phyloP scores from a whole-genome alignment of 2,329 filamentous ascomycete genomes.

The Aureobasidium sp. region DNA sequence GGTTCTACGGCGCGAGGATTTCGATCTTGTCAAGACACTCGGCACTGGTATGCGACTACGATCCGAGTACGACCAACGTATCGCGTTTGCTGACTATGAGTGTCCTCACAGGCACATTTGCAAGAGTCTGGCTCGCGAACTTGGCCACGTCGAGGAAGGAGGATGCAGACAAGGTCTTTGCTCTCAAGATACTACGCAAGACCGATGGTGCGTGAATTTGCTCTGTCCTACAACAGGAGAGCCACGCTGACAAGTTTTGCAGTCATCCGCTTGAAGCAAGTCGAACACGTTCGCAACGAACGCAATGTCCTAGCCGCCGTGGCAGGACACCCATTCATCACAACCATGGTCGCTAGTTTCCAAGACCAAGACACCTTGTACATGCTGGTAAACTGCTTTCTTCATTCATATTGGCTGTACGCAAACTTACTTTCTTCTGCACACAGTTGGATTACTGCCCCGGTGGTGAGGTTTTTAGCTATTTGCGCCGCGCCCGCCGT shows the following conservation, averaged over 20 bases:
- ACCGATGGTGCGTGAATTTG: constrained; percentile 34
- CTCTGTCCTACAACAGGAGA: not conserved
- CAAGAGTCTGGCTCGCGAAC: constrained; percentile 69
- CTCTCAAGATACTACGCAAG: constrained; percentile 68
- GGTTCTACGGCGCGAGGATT: constrained; percentile 48
- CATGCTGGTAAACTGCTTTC: constrained; percentile 49
- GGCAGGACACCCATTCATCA: constrained; percentile 76
- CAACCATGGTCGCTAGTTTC: constrained; percentile 68
- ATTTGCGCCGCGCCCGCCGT: constrained; percentile 65
- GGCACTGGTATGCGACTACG: constrained; percentile 53
- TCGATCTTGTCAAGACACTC: constrained; percentile 64
- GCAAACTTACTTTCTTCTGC: not conserved
- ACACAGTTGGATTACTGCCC: constrained; percentile 65
- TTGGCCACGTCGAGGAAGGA: constrained; percentile 44
- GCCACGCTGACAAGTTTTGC: constrained; percentile 10
- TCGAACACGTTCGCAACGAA: constrained; percentile 80
- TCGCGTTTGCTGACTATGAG: not conserved
- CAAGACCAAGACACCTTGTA: constrained; percentile 71
- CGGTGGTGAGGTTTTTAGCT: constrained; percentile 77
- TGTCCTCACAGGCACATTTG: constrained; percentile 59
- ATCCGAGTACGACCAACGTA: not conserved
- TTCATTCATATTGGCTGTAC: not conserved
- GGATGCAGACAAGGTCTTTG: constrained; percentile 61
- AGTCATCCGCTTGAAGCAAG: constrained; percentile 77
- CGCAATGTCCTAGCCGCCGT: constrained; percentile 69